These are phyloP conservation scores for Candida ipomoeae DNA, from an alignment of 805 yeast genomes.

Conservation along the genomic window DNA sequence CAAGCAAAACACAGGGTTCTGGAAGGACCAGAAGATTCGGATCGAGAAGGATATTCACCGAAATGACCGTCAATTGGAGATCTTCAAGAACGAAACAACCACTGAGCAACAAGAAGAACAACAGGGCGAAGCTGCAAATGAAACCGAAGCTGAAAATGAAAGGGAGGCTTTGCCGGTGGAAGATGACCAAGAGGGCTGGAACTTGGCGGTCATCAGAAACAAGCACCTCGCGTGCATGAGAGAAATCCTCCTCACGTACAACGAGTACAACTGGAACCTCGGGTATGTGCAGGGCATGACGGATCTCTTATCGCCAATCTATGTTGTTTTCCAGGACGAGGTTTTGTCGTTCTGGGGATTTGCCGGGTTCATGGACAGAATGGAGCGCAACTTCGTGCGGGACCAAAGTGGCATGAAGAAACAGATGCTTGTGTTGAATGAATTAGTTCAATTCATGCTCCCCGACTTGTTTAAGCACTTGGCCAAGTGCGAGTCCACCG, in stretches of 20 bases:
- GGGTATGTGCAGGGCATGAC: conserved; percentile 99
- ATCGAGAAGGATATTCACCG: conserved; percentile 92
- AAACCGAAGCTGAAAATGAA: conserved; percentile 14
- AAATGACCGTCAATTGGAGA: conserved; percentile 74
- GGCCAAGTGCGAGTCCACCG: conserved; percentile 82
- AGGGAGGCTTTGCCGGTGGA: conserved; percentile 7
- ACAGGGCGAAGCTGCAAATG: conserved; percentile 8
- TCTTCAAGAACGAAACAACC: conserved; percentile 49
- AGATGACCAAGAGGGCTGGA: conserved; percentile 46
- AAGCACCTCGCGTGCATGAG: conserved; percentile 69
- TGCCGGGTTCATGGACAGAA: conserved; percentile 80
- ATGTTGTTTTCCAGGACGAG: conserved; percentile 63
- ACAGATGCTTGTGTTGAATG: conserved; percentile 80
- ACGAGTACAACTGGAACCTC: conserved; percentile 73
- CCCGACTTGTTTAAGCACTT: conserved; percentile 81
- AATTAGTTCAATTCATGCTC: conserved; percentile 82
- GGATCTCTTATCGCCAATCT: conserved; percentile 84
- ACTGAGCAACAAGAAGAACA: background rate
- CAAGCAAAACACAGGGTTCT: conserved; percentile 52
- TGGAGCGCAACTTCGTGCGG: conserved; percentile 90
- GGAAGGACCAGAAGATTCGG: conserved; percentile 85
- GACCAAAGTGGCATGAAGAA: conserved; percentile 91
- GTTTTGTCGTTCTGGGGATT: conserved; percentile 85
- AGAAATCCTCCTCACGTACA: conserved; percentile 79
- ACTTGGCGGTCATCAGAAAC: conserved; percentile 63